phyloP scores from a whole-genome alignment of 1,284 basidiomycete genomes.

The Fomitiporia mediterranea region DNA sequence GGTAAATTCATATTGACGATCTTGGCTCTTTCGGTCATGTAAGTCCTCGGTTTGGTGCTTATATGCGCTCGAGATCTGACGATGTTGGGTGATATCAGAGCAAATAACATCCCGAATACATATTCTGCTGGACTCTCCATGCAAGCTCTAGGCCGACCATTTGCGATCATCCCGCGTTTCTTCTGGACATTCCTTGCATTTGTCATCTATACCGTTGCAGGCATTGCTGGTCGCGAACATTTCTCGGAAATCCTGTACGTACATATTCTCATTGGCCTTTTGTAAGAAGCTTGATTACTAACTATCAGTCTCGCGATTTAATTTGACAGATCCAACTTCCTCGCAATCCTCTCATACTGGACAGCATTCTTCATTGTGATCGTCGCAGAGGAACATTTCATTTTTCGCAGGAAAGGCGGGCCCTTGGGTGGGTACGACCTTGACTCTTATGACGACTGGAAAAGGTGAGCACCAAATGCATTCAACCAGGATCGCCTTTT shows the following conservation, averaged over 20 bases:
- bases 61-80: neutral
- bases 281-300: too few relatives aligned
- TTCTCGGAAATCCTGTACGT: slow-evolving; percentile 48
- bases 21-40: slow-evolving; percentile 51
- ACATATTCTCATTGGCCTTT: neutral
- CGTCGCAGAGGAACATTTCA: slow-evolving; percentile 51
- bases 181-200: slow-evolving; percentile 54
- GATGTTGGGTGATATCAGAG: slow-evolving; percentile 31
- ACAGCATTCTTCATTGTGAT: slow-evolving; percentile 56
- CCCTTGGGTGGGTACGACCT: slow-evolving; percentile 49
- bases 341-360: slow-evolving; percentile 63
- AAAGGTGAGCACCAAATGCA: slow-evolving; percentile 30
- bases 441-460: slow-evolving; percentile 48
- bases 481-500: too few relatives aligned
- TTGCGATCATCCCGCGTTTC: slow-evolving; percentile 54
- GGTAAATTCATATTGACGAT: slow-evolving; percentile 59
- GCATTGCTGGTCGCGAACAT: slow-evolving; percentile 57
- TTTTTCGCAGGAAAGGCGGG: slow-evolving; percentile 45
- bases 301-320: too few relatives aligned
- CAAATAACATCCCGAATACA: slow-evolving; percentile 57
- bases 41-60: slow-evolving; percentile 10
- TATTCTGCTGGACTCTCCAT: slow-evolving; percentile 54
- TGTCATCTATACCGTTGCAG: slow-evolving; percentile 51
- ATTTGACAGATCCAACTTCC: slow-evolving; percentile 35
- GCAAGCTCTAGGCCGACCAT: slow-evolving; percentile 49